phyloP scores from a whole-genome alignment of 1,139 yeast genomes.

The Debaryomyces nepalensis region DNA sequence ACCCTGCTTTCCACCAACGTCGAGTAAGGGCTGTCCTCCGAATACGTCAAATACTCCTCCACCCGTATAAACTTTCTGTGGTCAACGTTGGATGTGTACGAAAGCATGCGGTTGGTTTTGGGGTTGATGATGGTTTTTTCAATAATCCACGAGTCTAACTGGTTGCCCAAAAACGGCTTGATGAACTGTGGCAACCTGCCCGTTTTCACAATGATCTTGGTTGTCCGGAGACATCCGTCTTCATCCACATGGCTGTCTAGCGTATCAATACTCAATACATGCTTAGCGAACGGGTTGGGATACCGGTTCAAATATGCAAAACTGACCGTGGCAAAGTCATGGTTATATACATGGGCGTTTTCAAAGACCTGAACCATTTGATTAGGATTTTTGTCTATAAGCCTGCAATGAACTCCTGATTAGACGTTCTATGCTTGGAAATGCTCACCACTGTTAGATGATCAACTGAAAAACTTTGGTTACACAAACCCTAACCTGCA shows the following conservation, averaged over 20 bases:
- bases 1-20: conserved; percentile 59
- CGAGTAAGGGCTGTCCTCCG: conserved; percentile 23
- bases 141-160: conserved; percentile 80
- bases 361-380: conserved; percentile 71
- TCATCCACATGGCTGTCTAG: conserved; percentile 60
- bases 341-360: conserved; percentile 57
- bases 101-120: conserved; percentile 51
- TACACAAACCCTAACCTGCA: background rate
- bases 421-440: background rate
- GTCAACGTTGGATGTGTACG: conserved; percentile 85
- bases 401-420: background rate
- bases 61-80: conserved; percentile 80
- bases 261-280: conserved; percentile 86
- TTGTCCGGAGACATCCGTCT: conserved; percentile 70
- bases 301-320: conserved; percentile 83
- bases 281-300: conserved; percentile 91
- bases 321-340: conserved; percentile 75
- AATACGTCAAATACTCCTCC: conserved; percentile 70
- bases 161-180: conserved; percentile 73
- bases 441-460: background rate
- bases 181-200: conserved; percentile 86
- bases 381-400: background rate
- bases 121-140: conserved; percentile 84
- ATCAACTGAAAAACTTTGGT: conserved; percentile 3
- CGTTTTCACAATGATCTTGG: conserved; percentile 74